Evolutionary conservation across 2,329 filamentous ascomycete species (phyloP), one percentile per base, ranked within the genome.

Genomic region (Talaromyces islandicus): DNA sequence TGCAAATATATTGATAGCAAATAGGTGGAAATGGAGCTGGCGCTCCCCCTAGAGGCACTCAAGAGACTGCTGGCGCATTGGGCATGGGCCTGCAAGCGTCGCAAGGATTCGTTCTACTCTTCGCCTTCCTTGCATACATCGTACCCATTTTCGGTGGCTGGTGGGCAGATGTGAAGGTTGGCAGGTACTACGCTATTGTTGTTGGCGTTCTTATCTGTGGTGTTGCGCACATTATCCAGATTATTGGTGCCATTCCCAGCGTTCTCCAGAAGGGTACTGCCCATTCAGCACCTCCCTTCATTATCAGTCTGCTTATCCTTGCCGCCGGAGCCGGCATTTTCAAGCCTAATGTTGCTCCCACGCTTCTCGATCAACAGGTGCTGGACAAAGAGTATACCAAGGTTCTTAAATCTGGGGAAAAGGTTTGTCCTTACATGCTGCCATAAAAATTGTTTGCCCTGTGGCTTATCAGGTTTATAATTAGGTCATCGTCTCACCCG

Each of bases 261-360:
- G 80, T 75, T 12, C 63, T 78, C n/a, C 68, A 69, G 12, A 66
- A 66, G 21, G 75, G 74, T 6, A 52, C 57, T 17, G n/a, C 62
- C 1, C 64, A 71, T 17, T 70, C 71, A 4, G 70, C 73, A 30
- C 72, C 68, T 0, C 75, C 75, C 0, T 79, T 76, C 61, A 67
- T 77, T 51, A 66, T 79, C 32, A 71, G 72, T n/a, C 64, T 75
- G 10, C 66, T 77, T 48, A 56, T 77, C 29, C 65, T 79, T 41
- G 71, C 73, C 10, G 24, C 76, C 24, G 75, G 76, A 19, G 73
- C 75, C 19, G 74, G 75, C 19, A 67, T 70, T 19, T 60, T 63
- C 83, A 93, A 92, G 79, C 84, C 87, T 64, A 92, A 92, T 69
- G 88, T 92, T 50, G 86, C 87, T 0, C 86, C 88, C 0, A 77